These are phyloP conservation scores for Dimocarpus longan DNA, from an alignment of 345 rosid genomes.

Conservation along the genomic window DNA sequence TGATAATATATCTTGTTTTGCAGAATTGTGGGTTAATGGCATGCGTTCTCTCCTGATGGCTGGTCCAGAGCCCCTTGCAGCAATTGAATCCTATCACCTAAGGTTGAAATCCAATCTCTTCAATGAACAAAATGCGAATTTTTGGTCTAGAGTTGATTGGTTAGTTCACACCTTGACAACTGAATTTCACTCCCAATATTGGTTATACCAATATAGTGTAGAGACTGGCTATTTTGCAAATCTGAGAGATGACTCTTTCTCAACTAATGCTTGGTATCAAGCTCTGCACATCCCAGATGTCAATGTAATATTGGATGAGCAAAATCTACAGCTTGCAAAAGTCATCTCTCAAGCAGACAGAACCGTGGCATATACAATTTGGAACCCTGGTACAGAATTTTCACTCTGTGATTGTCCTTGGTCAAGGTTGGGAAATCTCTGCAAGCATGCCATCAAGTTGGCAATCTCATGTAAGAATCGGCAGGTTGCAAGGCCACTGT, in stretches of 20 bases:
- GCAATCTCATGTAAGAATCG: slow-evolving; percentile 47
- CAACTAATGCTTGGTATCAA: slow-evolving; percentile 49
- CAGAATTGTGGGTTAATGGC: slow-evolving; percentile 48
- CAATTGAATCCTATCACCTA: slow-evolving; percentile 54
- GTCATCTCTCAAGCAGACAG: slow-evolving; percentile 50
- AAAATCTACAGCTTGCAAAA: slow-evolving; percentile 48
- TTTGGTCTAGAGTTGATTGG: slow-evolving; percentile 52
- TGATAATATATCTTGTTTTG: slow-evolving; percentile 19
- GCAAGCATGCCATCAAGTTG: slow-evolving; percentile 56
- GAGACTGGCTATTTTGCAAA: slow-evolving; percentile 49
- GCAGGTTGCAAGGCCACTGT: slow-evolving; percentile 50
- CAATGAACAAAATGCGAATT: slow-evolving; percentile 32
- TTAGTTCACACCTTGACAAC: slow-evolving; percentile 49
- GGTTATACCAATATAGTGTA: slow-evolving; percentile 43
- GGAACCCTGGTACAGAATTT: slow-evolving; percentile 66
- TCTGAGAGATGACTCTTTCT: slow-evolving; percentile 38
- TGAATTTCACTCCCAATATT: slow-evolving; percentile 50
- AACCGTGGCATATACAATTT: slow-evolving; percentile 37
- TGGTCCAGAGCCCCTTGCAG: slow-evolving; percentile 49
- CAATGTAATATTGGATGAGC: slow-evolving; percentile 49
- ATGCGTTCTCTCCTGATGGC: slow-evolving; percentile 44
- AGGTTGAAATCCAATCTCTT: slow-evolving; percentile 46
- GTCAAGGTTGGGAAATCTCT: slow-evolving; percentile 50
- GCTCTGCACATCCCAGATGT: slow-evolving; percentile 44
- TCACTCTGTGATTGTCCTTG: slow-evolving; percentile 49